Conservation (phyloP, 2,329 filamentous ascomycete genomes). For the Pseudocercospora pini-densiflorae region DNA sequence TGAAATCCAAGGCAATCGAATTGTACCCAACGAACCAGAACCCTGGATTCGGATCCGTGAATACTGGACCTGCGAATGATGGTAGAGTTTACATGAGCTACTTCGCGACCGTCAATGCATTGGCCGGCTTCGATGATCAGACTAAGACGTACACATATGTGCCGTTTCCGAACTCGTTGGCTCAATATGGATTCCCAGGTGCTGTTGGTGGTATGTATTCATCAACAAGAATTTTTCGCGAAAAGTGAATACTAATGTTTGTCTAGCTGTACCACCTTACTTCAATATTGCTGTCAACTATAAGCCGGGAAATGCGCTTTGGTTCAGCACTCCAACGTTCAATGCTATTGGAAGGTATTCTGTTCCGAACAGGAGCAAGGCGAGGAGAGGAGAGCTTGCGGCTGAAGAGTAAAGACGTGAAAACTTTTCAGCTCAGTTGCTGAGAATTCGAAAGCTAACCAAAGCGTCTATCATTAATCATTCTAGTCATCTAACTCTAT, state of each 20-base stretch:
- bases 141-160: slow-evolving; percentile 22
- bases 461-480: not conserved
- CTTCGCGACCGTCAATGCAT: slow-evolving; percentile 17
- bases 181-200: slow-evolving; percentile 8
- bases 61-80: slow-evolving; percentile 16
- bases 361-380: not conserved
- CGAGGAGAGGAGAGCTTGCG: not conserved
- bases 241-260: not conserved
- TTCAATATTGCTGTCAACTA: slow-evolving; percentile 26
- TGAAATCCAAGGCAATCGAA: slow-evolving; percentile 21
- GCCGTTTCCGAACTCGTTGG: slow-evolving; percentile 18
- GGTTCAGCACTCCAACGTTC: slow-evolving; percentile 17
- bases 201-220: slow-evolving; percentile 8
- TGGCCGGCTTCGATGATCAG: slow-evolving; percentile 23
- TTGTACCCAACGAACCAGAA: slow-evolving; percentile 20
- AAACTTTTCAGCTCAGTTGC: no score
- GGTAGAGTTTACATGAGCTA: slow-evolving; percentile 23
- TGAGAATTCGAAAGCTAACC: no score
- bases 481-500: not conserved
- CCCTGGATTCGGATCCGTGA: slow-evolving; percentile 18
- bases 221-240: not conserved
- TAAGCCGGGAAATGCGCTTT: slow-evolving; percentile 20
- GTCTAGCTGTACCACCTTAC: slow-evolving; percentile 13
- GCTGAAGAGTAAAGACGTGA: not conserved
- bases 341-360: slow-evolving; percentile 13